Base-by-base conservation (phyloP, 495 filamentous ascomycete genomes). In the Terfezia boudieri region DNA sequence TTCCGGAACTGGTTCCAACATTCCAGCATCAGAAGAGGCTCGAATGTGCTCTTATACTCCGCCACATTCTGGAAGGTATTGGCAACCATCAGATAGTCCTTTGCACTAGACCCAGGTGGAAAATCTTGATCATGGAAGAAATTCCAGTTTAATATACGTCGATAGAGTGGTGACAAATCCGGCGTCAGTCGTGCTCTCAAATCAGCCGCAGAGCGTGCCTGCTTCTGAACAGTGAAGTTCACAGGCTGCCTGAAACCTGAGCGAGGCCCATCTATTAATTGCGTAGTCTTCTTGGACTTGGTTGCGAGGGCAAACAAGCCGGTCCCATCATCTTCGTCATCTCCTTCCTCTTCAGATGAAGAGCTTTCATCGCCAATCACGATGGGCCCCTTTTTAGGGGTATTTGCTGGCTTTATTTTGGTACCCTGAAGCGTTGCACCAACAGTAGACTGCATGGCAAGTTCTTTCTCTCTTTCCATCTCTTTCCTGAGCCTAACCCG, bases 1-100 rank as follows among this genome's bases (percentile, higher is more conserved):
- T 84, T 84, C 36, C 93, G 78, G 60, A 98, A 90, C 1, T 84
- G 81, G 65, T 93, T 84, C 90, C 90, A 98, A 51, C 87, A 89
- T 67, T 98, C 90, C 50, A 94, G 79, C 50, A 92, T 78, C 36
- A 98, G 74, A 38, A 98, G 71, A 10, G 90, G 92, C 55, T 87
- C 78, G 71, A 96, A 98, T 0, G 85, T 89, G 51, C 75, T 72
- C 67, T 93, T 84, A 63, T 96, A 98, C 53, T 83, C 79, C 51
- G 67, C 65, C 16, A 85, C 82, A 54, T 82, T 79, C 37, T 70
- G 67, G 68, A 93, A 98, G 0, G 76, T 73, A 60, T 83, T 81
- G 37, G 81, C 76, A 9, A 98, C 87, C 37, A 74, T 68, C 50
- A 70, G 76, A 61, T 88, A 94, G 37, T 79, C 76, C 32, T 78